Evolutionary conservation across 129 eudicot species (phyloP).

Genomic region (Artemisia annua): DNA sequence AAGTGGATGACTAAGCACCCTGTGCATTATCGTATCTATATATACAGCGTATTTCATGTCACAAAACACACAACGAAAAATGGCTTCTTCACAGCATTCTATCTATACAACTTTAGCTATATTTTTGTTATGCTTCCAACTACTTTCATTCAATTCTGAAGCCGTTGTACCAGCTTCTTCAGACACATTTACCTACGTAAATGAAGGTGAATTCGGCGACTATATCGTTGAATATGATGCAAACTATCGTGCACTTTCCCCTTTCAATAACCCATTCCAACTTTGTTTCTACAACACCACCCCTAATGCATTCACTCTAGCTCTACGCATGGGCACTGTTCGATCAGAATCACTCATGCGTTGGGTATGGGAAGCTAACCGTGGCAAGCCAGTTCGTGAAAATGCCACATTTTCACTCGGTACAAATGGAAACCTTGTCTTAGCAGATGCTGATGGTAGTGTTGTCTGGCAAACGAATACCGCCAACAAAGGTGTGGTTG

Average conservation of each 20-base stretch:
- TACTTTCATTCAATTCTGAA: slow-evolving; percentile 23
- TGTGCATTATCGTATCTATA: slow-evolving; percentile 16
- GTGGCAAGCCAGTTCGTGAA: slow-evolving; percentile 46
- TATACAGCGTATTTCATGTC: neutral
- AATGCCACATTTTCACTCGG: slow-evolving; percentile 49
- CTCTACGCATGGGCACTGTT: slow-evolving; percentile 45
- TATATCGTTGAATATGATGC: slow-evolving; percentile 43
- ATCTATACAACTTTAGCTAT: neutral
- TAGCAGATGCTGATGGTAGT: slow-evolving; percentile 45
- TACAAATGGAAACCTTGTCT: slow-evolving; percentile 53
- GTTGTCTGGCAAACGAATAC: slow-evolving; percentile 61
- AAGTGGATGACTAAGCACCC: neutral
- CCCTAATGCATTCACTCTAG: slow-evolving; percentile 44
- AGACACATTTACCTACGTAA: slow-evolving; percentile 42
- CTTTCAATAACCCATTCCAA: slow-evolving; percentile 38
- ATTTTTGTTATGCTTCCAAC: slow-evolving; percentile 14
- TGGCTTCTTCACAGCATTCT: slow-evolving; percentile 13
- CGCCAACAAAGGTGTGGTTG: slow-evolving; percentile 57
- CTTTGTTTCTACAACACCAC: slow-evolving; percentile 67
- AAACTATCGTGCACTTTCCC: slow-evolving; percentile 27
- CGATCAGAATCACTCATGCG: slow-evolving; percentile 39
- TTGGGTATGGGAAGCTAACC: slow-evolving; percentile 75
- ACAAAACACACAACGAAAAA: slow-evolving; percentile 16
- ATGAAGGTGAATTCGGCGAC: slow-evolving; percentile 47
- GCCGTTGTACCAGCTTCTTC: slow-evolving; percentile 42